Evolutionary conservation across 208 protist species (phyloP).

Genomic region (Porcisia deanei): DNA sequence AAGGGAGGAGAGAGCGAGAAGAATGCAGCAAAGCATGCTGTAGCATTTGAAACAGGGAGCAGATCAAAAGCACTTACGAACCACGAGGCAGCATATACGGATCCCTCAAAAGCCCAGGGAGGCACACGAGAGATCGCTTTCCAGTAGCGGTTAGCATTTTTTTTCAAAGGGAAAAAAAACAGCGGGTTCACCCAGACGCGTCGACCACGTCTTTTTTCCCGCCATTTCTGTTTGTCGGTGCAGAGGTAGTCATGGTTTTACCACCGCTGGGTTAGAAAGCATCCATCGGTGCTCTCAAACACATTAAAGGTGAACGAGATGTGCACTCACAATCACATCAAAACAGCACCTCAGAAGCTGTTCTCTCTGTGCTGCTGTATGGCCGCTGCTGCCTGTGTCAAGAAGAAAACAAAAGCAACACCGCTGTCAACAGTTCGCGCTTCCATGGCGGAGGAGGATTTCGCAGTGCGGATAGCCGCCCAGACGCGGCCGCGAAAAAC

Average conservation of each 20-base stretch:
- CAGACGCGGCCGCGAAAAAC: constrained; percentile 20
- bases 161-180: not conserved
- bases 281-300: not conserved
- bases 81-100: not conserved
- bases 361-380: not conserved
- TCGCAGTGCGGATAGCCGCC: constrained; percentile 9
- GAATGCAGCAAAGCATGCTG: not conserved
- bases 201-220: not conserved
- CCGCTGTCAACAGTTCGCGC: constrained; percentile 22
- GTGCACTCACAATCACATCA: not conserved
- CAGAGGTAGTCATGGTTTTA: not conserved
- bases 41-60: not conserved
- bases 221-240: constrained; percentile 2
- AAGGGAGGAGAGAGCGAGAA: not conserved
- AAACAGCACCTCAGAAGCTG: not conserved
- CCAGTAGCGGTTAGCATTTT: not conserved
- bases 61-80: not conserved
- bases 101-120: not conserved
- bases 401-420: constrained; percentile 14
- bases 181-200: not conserved
- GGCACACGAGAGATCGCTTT: not conserved
- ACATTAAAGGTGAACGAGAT: not conserved
- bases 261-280: not conserved
- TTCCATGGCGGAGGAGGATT: constrained; percentile 16
- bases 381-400: not conserved